phyloP scores from a whole-genome alignment of 192 early-diverging fungal genomes.

The Umbelopsis isabellina region DNA sequence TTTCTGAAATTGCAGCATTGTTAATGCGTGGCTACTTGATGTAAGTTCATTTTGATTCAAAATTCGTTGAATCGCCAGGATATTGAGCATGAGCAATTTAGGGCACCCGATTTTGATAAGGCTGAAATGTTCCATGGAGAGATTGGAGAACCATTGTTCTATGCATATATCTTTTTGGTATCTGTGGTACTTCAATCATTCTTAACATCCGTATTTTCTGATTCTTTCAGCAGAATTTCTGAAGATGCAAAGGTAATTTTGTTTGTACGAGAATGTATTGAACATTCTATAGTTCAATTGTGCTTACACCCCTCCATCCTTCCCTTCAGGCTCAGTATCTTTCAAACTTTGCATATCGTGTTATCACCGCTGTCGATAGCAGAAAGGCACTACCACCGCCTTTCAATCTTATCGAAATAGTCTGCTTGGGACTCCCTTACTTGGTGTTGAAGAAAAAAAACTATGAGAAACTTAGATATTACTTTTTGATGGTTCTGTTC shows the following conservation, averaged over 20 bases:
- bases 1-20: conserved; percentile 12
- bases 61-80: no score
- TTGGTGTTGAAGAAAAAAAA: not conserved
- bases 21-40: conserved; percentile 24
- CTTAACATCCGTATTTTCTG: conserved; percentile 20
- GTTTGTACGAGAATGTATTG: not conserved
- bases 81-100: not conserved
- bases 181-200: conserved; percentile 21
- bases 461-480: not conserved
- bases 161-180: conserved; percentile 19
- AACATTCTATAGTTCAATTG: no score
- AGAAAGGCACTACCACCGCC: conserved; percentile 12
- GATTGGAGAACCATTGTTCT: conserved; percentile 15
- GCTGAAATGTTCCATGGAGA: not conserved
- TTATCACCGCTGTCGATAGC: conserved; percentile 13
- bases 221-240: conserved; percentile 19
- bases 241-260: conserved; percentile 17
- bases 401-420: conserved; percentile 10
- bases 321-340: conserved; percentile 22
- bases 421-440: not conserved
- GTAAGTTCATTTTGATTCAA: not conserved
- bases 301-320: not conserved
- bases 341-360: conserved; percentile 9
- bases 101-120: conserved; percentile 22
- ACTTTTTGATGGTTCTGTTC: not conserved